Base-by-base conservation (phyloP, 768 basidiomycete species). In the Harrya chromipes region DNA sequence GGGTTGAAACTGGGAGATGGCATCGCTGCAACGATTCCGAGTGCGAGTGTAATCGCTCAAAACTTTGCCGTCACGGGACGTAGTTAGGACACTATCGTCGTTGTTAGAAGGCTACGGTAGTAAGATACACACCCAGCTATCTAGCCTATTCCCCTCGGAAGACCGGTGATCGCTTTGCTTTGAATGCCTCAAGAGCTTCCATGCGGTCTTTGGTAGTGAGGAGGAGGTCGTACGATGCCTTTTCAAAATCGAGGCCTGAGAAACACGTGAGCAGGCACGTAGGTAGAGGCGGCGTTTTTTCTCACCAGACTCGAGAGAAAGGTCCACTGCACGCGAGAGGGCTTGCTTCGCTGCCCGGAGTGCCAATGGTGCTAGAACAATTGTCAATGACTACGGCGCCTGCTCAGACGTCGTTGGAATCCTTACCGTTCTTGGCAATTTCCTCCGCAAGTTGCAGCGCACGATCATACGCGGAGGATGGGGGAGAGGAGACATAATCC, bases 181-280 rank as follows among this genome's bases (percentile, higher is more conserved):
- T 83, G 72, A 95, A 97, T 13, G 94, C 94, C 45, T 81, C 70
- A 34, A 97, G 72, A 4, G 93, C 94, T 69, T 97, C 94, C 6
- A 77, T 56, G 17, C 94, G 80, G 65, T 97, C 94, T 54, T 81
- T 76, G 7, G 78, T 85, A 29, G 76, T 74, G 19, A 97, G 73
- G 17, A 97, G 74, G 3, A 80, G 77, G 56, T 95, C 87, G 53
- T 97, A 97, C 12, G 87, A 82, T 6, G 84, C 83, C 31, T 88
- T 77, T 67, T 97, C 94, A 54, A 94, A 90, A 65, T 94, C 90
- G n/a, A 97, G 77, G n/a, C 90, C 91, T 83, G 53, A 13, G 33
- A 27, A 41, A 36, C 3, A 5, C 6, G 27, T 49, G 37, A 60
- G 55, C 12, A 6, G 38, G 16, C 13, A 33, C 23, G 46, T 24